Evolutionary conservation across 176 grass and related monocot genomes (phyloP), one percentile per base, ranked within the genome.

Genomic region (Zizania latifolia): DNA sequence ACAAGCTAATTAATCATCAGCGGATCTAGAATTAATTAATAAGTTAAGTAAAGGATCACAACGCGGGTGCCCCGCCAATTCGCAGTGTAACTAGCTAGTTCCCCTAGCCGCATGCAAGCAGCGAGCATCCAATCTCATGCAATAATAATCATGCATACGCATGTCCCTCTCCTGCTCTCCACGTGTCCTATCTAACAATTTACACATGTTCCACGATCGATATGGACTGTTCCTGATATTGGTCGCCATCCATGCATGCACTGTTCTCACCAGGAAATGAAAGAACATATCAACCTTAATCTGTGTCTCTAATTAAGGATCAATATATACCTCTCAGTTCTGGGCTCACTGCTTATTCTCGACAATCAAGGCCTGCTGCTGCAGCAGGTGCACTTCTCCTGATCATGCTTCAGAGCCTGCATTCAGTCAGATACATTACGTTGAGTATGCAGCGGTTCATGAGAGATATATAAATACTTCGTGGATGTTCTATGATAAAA

Each of bases 331-430:
- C 3, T 39, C 8, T 71, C 28, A 41, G 60, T 45, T 59, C 71
- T 85, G 17, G 58, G 30, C 32, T 34, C n/a, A 35, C 24, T 64
- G 43, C 34, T 35, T n/a, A n/a, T n/a, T n/a, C n/a, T 14, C 55
- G 10, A 53, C 36, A 43, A 15, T 81, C 43, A 88, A 38, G 58
- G 71, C 62, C 92, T 89, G 48, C 92, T 89, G 48, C 59, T 83
- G 80, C 83, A 81, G 80, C 93, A 96, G 51, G 84, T 92, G 32
- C 93, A 96, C 38, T 85, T 96, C 43, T 96, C 92, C 41, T 85
- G 83, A 60, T 96, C 86, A 54, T 90, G 72, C 29, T 86, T 89
- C 70, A 96, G 87, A 74, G 58, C 72, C 93, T 96, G 84, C 66
- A 68, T 65, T 57, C 65, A 41, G 16, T 55, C 53, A 54, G 17